These are phyloP conservation scores for Apodospora peruviana DNA, from an alignment of 495 filamentous ascomycete genomes.

Conservation along the genomic window DNA sequence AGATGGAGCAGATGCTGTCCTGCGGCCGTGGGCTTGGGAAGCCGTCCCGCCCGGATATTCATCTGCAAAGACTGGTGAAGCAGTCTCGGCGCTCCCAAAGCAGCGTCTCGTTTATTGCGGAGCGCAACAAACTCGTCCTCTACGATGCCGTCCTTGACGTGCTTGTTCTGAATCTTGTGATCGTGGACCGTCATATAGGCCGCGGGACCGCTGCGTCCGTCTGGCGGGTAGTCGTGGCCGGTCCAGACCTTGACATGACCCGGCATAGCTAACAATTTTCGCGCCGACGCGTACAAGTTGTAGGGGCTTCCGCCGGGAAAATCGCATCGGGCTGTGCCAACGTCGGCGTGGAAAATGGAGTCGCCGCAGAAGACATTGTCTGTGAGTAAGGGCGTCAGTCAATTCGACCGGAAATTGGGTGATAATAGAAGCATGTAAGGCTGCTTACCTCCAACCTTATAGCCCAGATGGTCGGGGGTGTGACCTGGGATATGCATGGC, in stretches of 20 bases:
- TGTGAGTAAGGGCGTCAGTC: conserved; percentile 1
- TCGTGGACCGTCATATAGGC: conserved; percentile 45
- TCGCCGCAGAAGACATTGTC: conserved; percentile 57
- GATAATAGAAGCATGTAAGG: background rate
- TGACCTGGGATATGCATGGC: conserved; percentile 56
- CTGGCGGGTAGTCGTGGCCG: conserved; percentile 45
- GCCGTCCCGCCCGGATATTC: conserved; percentile 50
- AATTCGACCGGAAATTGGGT: background rate
- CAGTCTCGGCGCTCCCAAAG: conserved; percentile 43
- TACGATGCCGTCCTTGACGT: conserved; percentile 36
- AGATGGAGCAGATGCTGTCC: conserved; percentile 38
- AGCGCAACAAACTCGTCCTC: conserved; percentile 45
- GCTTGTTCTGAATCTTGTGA: conserved; percentile 47
- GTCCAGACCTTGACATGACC: conserved; percentile 45
- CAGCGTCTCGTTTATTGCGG: conserved; percentile 42
- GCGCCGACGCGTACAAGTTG: conserved; percentile 39
- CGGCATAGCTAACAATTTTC: conserved; percentile 41
- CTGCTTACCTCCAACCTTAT: conserved; percentile 42
- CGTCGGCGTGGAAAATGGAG: conserved; percentile 52
- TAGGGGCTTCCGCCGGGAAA: conserved; percentile 51
- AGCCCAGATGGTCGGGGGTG: conserved; percentile 59
- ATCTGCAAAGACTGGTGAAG: conserved; percentile 53
- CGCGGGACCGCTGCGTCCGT: conserved; percentile 19
- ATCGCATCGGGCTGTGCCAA: conserved; percentile 55
- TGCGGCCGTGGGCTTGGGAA: conserved; percentile 31